Conservation (phyloP, 306 rosid species). For the Luffa acutangula region DNA sequence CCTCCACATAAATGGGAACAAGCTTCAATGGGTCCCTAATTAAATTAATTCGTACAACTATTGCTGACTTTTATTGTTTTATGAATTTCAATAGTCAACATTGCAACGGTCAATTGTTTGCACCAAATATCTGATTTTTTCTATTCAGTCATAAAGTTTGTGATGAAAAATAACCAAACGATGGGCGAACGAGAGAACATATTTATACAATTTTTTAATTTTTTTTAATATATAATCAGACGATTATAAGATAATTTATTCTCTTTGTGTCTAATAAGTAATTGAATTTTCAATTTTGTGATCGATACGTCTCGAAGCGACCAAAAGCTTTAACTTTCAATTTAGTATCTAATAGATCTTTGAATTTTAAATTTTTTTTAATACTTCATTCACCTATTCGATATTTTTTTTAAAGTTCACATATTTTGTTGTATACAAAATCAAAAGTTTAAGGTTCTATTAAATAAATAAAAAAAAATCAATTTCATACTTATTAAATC, state of each 20-base stretch:
- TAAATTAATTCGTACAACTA: neutral
- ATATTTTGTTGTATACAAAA: too few relatives aligned
- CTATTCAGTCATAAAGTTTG: neutral
- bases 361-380: too few relatives aligned
- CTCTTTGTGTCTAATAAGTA: too few relatives aligned
- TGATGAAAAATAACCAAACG: neutral
- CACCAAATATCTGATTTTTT: neutral
- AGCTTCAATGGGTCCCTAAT: neutral
- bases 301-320: too few relatives aligned
- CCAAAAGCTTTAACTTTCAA: too few relatives aligned
- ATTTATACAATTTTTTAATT: neutral
- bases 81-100: neutral
- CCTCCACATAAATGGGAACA: neutral
- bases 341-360: too few relatives aligned
- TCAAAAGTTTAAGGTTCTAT: too few relatives aligned
- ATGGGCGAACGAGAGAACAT: neutral
- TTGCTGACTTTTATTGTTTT: neutral
- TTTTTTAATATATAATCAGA: neutral
- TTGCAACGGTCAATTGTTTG: neutral
- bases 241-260: neutral
- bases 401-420: too few relatives aligned
- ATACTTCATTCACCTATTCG: too few relatives aligned
- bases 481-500: too few relatives aligned
- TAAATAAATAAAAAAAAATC: too few relatives aligned
- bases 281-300: too few relatives aligned